Base-by-base conservation (phyloP, 371 early-diverging fungal species). In the Mortierella polycephala region DNA sequence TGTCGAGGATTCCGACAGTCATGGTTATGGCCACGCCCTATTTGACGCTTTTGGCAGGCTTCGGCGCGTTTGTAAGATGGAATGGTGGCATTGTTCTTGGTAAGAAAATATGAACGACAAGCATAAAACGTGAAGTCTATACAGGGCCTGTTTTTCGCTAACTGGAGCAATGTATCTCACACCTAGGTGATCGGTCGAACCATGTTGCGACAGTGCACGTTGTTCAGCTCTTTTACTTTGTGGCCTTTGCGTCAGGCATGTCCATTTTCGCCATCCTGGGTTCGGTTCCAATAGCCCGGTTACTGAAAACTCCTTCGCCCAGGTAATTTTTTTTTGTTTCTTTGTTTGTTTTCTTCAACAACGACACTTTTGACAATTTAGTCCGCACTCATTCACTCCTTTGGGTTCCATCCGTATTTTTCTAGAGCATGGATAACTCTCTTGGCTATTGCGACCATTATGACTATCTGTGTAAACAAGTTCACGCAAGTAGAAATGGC, bases 11-110 rank as follows among this genome's bases (percentile, higher is more conserved):
- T n/a, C 39, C 60, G 11, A 40, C 30, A 12, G 60, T 57, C 0
- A 2, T 73, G 8, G 13, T 20, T 20, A 62, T 68, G 46, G 41
- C 56, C 7, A 12, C 65, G 9, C 83, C 83, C 0, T 91, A 87
- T 62, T 7, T 84, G 7, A 42, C 82, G 0, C 83, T 88, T 0
- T 74, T 89, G 0, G 60, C 67, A 7, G 66, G 70, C 0, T 96
- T 95, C 85, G 85, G 60, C 0, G 83, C 50, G 9, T 96, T 96
- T 83, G 73, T 97, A 2, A 64, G 84, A 7, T 89, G 87, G 87
- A 98, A 98, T 71, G 87, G 85, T 0, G 96, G 97, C 11, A 93
- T 98, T 47, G 97, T 95, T 11, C 81, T 96, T 16, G 94, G 94
- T 83, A 79, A 55, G 60, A 40, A 40, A 37, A 16, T n/a, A 10